These are phyloP conservation scores for Botryobasidium botryosum DNA, from an alignment of 768 basidiomycete species.

Conservation along the genomic window DNA sequence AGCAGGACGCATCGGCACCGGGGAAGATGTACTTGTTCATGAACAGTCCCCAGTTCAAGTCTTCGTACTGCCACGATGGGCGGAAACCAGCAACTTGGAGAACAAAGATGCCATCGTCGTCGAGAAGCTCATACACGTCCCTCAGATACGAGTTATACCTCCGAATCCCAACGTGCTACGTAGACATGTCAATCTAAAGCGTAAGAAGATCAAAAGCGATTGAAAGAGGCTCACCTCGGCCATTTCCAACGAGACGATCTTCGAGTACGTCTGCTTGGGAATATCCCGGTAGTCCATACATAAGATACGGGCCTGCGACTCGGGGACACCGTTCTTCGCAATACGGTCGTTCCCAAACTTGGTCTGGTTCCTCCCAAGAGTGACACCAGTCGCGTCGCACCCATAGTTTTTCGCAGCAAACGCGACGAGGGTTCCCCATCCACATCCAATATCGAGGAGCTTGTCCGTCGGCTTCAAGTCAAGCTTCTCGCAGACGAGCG, in stretches of 20 bases:
- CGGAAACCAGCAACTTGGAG: conserved; percentile 96
- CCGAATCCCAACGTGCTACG: conserved; percentile 83
- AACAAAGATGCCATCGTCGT: conserved; percentile 88
- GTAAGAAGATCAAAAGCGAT: neutral
- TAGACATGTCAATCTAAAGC: neutral
- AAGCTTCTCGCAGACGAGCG: conserved; percentile 88
- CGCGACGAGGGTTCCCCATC: conserved; percentile 91
- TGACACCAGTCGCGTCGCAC: conserved; percentile 94
- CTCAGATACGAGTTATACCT: conserved; percentile 77
- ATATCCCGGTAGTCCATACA: conserved; percentile 91
- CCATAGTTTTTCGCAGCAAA: conserved; percentile 95
- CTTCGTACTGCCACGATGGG: conserved; percentile 96
- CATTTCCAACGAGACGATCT: conserved; percentile 96
- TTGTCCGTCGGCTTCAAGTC: conserved; percentile 74
- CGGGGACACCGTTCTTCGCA: conserved; percentile 50
- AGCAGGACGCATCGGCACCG: conserved; percentile 91
- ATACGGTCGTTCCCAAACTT: conserved; percentile 86
- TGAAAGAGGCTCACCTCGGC: conserved; percentile 48
- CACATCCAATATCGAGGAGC: conserved; percentile 77
- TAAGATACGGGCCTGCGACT: conserved; percentile 70
- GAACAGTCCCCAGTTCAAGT: conserved; percentile 93
- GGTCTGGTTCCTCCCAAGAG: conserved; percentile 79
- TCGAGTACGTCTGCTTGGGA: conserved; percentile 64
- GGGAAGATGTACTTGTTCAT: conserved; percentile 99
- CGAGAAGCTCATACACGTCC: conserved; percentile 84